Evolutionary conservation across 164 flowering plant species (phyloP), one percentile per base, ranked within the genome.

Genomic region (Magnolia kwangsiensis): DNA sequence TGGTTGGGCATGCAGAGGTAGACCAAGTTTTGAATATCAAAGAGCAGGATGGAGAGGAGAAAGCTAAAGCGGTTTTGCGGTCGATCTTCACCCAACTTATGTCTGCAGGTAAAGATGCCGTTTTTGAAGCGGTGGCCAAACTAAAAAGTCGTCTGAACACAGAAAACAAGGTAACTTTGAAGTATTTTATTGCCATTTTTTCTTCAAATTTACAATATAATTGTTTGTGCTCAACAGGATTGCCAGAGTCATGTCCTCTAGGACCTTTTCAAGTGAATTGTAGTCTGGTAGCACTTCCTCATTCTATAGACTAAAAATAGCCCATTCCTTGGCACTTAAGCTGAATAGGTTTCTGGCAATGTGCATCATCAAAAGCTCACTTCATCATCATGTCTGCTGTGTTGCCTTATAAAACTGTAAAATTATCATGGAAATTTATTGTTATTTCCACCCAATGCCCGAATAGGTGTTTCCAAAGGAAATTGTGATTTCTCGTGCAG

Each of bases 11-110:
- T 69, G 79, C 61, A 59, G 79, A 75, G 63, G 88, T 84, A 63
- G 83, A 87, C 63, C 82, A 77, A 81, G 80, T 90, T 21, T 78
- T 90, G 61, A 45, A 75, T 20, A 50, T 84, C n/a, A 76, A 74
- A 49, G 84, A 84, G 64, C 75, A 77, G 65, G 88, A 89, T 71
- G 92, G 81, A 58, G 85, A 85, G 74, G 86, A 87, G 69, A 85
- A 86, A 75, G 78, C 79, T 63, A 96, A 90, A 84, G 77, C 86
- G 24, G 73, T 83, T 72, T 59, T 96, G 73, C 81, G 72, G 76
- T 83, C 89, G 31, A 71, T 87, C 66, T 92, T 92, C 80, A 89
- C 93, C 51, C 79, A 85, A 61, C 88, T 94, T 76, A 96, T 96
- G 97, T 86, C 92, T 61, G 95, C 95, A 37, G 83, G 80, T 72